These are phyloP conservation scores for Ganoderma resinaceum DNA, from an alignment of 1,284 basidiomycete genomes.

Conservation along the genomic window DNA sequence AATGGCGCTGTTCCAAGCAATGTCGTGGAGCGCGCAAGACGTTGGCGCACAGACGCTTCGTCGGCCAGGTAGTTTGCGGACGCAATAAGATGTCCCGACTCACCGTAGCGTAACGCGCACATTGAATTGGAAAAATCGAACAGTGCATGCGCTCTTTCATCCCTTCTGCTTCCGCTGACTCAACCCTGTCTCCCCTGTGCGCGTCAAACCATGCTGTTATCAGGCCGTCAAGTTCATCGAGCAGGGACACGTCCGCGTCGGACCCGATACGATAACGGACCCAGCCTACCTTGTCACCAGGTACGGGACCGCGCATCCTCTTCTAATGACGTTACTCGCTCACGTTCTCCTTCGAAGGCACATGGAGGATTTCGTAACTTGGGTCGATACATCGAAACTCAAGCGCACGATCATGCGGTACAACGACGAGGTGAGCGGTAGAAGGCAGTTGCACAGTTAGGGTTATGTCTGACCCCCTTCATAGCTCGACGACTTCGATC, in stretches of 20 bases:
- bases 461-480: slow-evolving; percentile 23
- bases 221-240: slow-evolving; percentile 98
- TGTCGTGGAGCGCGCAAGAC: background rate
- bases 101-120: background rate
- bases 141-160: background rate
- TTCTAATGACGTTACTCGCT: background rate
- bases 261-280: slow-evolving; percentile 95
- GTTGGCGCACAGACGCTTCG: background rate
- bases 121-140: background rate
- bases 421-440: slow-evolving; percentile 87
- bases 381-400: slow-evolving; percentile 98
- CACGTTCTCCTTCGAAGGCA: slow-evolving; percentile 56
- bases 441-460: background rate
- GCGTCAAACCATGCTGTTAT: background rate
- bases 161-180: background rate
- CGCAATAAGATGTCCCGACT: background rate
- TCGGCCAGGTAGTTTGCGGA: background rate
- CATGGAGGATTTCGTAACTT: slow-evolving; percentile 99
- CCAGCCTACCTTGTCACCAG: slow-evolving; percentile 96
- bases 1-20: background rate
- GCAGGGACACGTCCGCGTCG: slow-evolving; percentile 97
- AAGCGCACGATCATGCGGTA: slow-evolving; percentile 96
- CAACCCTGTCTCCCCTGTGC: background rate
- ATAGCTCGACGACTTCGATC: slow-evolving; percentile 90
- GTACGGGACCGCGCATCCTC: slow-evolving; percentile 42